These are phyloP conservation scores for Lippia alba DNA, from an alignment of 305 asterid species.

Conservation along the genomic window DNA sequence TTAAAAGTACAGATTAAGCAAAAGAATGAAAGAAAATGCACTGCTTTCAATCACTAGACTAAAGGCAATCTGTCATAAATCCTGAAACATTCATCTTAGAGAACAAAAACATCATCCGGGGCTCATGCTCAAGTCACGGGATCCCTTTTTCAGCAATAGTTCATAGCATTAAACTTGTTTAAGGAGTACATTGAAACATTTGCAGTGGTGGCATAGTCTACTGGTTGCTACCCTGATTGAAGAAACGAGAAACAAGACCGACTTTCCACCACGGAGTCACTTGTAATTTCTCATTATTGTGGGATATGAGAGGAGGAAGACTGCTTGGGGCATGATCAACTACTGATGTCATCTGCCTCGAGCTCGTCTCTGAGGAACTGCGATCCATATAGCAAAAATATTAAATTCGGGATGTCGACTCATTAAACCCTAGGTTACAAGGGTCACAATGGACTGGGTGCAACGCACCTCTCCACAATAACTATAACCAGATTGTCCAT, in stretches of 20 bases:
- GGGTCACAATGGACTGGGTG: background rate
- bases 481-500: background rate
- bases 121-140: background rate
- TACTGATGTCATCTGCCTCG: constrained; percentile 47
- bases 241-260: constrained; percentile 63
- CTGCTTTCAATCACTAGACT: too few relatives aligned
- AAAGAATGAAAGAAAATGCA: too few relatives aligned
- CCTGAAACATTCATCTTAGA: background rate
- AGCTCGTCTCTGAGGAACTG: constrained; percentile 55
- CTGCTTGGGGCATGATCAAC: constrained; percentile 39
- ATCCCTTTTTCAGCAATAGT: background rate
- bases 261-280: constrained; percentile 88
- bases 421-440: background rate
- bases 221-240: constrained; percentile 47
- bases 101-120: background rate
- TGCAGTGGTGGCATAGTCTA: constrained; percentile 28
- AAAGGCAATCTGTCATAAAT: too few relatives aligned
- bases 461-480: background rate
- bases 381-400: constrained; percentile 12
- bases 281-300: constrained; percentile 47
- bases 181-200: constrained; percentile 20
- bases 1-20: too few relatives aligned
- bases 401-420: background rate
- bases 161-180: constrained; percentile 10
- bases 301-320: constrained; percentile 60